These are phyloP conservation scores for Oenanthe javanica DNA, from an alignment of 140 eudicot genomes.

Conservation along the genomic window DNA sequence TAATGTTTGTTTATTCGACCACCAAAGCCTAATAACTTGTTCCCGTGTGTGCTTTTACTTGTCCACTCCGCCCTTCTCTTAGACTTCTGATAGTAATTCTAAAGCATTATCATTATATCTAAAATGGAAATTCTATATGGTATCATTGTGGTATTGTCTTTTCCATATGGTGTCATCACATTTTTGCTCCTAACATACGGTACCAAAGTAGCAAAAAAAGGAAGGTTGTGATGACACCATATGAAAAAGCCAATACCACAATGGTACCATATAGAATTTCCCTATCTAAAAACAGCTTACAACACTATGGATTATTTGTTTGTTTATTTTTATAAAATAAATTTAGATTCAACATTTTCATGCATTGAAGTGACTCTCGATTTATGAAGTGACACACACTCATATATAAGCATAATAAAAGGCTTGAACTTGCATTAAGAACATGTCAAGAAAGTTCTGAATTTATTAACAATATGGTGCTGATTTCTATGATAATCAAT, in stretches of 20 bases:
- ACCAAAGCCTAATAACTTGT: neutral
- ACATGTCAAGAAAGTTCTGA: neutral
- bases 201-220: no score
- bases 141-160: no score
- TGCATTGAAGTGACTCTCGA: neutral
- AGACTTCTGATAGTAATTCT: neutral
- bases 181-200: no score
- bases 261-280: no score
- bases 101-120: neutral
- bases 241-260: no score
- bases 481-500: neutral
- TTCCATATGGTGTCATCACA: no score
- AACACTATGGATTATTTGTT: neutral
- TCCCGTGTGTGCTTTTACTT: neutral
- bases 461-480: conserved; percentile 1
- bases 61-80: neutral
- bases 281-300: no score
- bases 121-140: no score
- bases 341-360: neutral
- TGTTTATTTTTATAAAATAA: neutral
- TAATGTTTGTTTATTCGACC: no score
- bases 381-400: neutral
- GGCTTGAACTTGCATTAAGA: neutral
- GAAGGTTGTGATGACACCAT: no score
- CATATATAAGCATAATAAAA: neutral